phyloP scores from a whole-genome alignment of 345 rosid species.

The Fremontodendron californicum region DNA sequence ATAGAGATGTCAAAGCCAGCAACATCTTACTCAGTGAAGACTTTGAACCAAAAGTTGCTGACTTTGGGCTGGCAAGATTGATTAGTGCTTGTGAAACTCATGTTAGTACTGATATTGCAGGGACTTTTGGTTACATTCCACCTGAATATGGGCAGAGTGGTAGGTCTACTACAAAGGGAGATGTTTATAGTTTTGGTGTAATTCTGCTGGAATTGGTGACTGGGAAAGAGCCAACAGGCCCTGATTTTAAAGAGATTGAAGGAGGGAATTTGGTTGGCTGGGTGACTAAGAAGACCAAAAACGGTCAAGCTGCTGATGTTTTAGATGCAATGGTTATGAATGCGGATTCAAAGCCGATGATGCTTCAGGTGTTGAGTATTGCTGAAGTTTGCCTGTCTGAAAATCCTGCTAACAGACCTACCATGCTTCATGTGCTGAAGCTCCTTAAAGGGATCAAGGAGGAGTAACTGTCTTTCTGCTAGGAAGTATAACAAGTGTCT shows the following conservation, averaged over 20 bases:
- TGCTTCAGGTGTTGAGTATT: constrained; percentile 66
- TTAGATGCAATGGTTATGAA: constrained; percentile 52
- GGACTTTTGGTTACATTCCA: constrained; percentile 88
- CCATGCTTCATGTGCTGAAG: constrained; percentile 62
- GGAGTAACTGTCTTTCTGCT: constrained; percentile 8
- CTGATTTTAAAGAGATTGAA: constrained; percentile 85
- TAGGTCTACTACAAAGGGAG: constrained; percentile 71
- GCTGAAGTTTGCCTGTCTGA: constrained; percentile 61
- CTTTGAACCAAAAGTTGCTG: constrained; percentile 85
- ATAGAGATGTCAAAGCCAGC: constrained; percentile 88
- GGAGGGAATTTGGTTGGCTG: constrained; percentile 90
- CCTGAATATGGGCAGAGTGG: constrained; percentile 94
- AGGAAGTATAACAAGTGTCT: neutral
- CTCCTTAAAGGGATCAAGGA: constrained; percentile 45
- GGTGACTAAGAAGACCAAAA: constrained; percentile 71
- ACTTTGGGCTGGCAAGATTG: constrained; percentile 83
- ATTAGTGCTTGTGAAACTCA: constrained; percentile 94
- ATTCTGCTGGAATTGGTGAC: constrained; percentile 80
- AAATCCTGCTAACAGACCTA: constrained; percentile 67
- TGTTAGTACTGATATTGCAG: constrained; percentile 78
- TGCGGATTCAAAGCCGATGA: constrained; percentile 40
- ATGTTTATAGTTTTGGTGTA: constrained; percentile 91
- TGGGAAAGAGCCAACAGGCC: constrained; percentile 91
- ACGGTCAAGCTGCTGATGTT: constrained; percentile 56
- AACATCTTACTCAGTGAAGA: constrained; percentile 68